Evolutionary conservation across 139 green algal genomes (phyloP).

Genomic region (Eudorina sp.): DNA sequence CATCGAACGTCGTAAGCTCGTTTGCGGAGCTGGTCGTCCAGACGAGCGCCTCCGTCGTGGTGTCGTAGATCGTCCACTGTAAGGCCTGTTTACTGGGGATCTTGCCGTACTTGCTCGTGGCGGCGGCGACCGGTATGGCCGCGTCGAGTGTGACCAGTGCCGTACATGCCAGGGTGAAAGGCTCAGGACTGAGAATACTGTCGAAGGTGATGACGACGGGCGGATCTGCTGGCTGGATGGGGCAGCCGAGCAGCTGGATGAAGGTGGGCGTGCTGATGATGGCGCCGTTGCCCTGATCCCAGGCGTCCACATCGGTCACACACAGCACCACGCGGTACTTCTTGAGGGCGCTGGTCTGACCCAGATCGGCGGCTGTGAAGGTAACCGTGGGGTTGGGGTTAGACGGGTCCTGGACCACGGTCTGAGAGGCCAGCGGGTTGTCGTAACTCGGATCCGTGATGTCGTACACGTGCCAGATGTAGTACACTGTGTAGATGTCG

Average conservation of each 20-base stretch:
- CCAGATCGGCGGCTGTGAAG: background rate
- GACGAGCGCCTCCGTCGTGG: background rate
- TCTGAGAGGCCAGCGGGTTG: background rate
- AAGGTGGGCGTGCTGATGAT: background rate
- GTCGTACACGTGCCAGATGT: constrained; percentile 22
- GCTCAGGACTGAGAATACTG: background rate
- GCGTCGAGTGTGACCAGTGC: background rate
- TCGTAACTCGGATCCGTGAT: background rate
- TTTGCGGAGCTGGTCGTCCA: background rate
- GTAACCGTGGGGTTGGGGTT: background rate
- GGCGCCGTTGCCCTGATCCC: background rate
- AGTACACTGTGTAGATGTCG: background rate
- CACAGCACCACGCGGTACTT: background rate
- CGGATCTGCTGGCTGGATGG: constrained; percentile 10
- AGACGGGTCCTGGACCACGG: background rate
- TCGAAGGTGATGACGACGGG: background rate
- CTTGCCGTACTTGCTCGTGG: background rate
- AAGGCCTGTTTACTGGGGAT: background rate
- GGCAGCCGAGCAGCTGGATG: background rate
- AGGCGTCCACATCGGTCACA: background rate
- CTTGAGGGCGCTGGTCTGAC: background rate
- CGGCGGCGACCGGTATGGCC: background rate
- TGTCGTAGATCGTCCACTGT: background rate
- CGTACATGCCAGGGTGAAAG: constrained; percentile 6
- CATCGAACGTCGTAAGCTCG: background rate